Evolutionary conservation across 1,284 basidiomycete species (phyloP).

Genomic region (Trichosporon sp.): DNA sequence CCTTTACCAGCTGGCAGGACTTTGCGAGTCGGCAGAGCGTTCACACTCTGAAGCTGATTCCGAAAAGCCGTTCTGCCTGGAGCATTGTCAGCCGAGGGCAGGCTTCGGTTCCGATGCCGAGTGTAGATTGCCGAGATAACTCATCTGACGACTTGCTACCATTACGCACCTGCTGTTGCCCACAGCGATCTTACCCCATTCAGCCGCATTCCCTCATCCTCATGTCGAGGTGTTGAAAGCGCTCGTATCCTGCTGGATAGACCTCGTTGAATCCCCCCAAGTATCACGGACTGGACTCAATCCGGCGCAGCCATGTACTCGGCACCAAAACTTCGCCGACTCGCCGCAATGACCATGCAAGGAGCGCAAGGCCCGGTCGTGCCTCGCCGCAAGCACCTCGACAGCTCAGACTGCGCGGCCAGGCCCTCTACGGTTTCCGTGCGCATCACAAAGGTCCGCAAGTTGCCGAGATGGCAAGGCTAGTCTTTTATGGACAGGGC

Average conservation of each 20-base stretch:
- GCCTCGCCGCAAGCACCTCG: background rate
- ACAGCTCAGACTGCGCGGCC: background rate
- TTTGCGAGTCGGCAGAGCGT: background rate
- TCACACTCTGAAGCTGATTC: background rate
- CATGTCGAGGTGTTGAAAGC: too few relatives aligned
- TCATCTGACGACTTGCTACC: background rate
- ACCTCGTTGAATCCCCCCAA: too few relatives aligned
- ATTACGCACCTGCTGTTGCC: too few relatives aligned
- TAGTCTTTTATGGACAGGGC: too few relatives aligned
- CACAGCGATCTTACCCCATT: too few relatives aligned
- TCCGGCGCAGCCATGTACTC: too few relatives aligned
- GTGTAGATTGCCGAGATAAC: background rate
- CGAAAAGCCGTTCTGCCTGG: background rate
- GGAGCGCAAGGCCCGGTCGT: background rate
- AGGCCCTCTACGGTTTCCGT: background rate
- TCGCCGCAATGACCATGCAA: background rate
- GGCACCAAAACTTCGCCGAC: background rate
- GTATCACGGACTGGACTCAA: too few relatives aligned
- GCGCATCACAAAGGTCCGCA: background rate
- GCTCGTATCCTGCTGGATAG: too few relatives aligned
- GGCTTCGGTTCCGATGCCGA: background rate
- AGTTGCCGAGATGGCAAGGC: background rate
- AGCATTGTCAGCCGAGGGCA: background rate
- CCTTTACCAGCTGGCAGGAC: too few relatives aligned
- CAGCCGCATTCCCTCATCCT: too few relatives aligned